These are phyloP conservation scores for Przewalskia tangutica DNA, from an alignment of 257 asterid species.

Conservation along the genomic window DNA sequence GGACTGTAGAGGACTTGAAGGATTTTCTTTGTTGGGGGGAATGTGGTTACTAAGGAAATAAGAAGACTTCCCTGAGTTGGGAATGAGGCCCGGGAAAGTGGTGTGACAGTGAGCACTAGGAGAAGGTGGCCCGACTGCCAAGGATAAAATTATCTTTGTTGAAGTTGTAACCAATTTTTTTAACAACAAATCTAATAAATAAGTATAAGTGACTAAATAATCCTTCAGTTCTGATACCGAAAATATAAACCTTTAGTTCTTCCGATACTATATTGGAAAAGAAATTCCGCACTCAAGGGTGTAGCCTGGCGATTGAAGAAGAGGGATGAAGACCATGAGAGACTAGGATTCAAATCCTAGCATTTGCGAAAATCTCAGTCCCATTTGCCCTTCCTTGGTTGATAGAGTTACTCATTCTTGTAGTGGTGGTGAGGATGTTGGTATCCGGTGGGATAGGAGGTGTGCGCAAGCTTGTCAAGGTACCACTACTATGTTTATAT, in stretches of 20 bases:
- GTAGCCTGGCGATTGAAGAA: not conserved
- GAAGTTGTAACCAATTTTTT: not conserved
- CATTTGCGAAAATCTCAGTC: not conserved
- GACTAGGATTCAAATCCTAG: not conserved
- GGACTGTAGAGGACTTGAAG: not conserved
- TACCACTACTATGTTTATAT: not conserved
- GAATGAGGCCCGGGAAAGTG: not conserved
- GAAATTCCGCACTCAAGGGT: not conserved
- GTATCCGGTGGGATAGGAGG: not conserved
- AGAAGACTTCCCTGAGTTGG: not conserved
- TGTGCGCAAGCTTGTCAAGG: not conserved
- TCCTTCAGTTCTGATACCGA: not conserved
- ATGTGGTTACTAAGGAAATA: not conserved
- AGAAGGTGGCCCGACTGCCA: not conserved
- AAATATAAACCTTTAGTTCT: not conserved
- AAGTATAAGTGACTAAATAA: not conserved
- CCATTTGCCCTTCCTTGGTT: not conserved
- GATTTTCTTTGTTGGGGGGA: not conserved
- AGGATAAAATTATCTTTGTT: not conserved
- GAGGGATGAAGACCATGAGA: not conserved
- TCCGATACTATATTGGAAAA: not conserved
- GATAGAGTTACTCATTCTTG: not conserved
- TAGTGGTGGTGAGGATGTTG: not conserved
- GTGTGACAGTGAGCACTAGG: not conserved
- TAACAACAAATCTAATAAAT: not conserved